These are phyloP conservation scores for Eragrostis nindensis DNA, from an alignment of 176 grass and related monocot genomes.

Conservation along the genomic window DNA sequence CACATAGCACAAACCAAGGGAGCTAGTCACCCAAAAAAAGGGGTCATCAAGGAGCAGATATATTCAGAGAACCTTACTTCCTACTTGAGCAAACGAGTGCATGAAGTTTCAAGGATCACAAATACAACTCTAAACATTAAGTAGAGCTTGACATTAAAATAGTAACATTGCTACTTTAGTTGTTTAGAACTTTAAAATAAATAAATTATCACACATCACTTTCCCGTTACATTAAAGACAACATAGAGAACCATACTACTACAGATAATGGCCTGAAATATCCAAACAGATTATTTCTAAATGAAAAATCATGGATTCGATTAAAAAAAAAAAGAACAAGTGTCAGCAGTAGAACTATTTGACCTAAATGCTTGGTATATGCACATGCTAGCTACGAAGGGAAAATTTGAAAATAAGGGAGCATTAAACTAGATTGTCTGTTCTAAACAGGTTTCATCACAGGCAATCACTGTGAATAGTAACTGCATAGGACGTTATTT, in stretches of 20 bases:
- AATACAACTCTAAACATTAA: constrained; percentile 5
- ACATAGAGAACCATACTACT: constrained; percentile 3
- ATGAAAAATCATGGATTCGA: too few species aligned
- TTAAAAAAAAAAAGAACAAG: too few species aligned
- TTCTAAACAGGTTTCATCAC: background rate
- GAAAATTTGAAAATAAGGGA: background rate
- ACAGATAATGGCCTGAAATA: background rate
- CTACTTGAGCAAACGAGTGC: background rate
- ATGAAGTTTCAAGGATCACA: constrained; percentile 17
- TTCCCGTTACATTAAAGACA: background rate
- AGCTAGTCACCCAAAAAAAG: constrained; percentile 14
- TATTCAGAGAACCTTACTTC: background rate
- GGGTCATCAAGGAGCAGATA: background rate
- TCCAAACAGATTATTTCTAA: too few species aligned
- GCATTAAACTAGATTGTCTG: constrained; percentile 11
- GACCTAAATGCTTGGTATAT: constrained; percentile 1
- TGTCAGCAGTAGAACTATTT: constrained; percentile 5
- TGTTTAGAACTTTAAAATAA: background rate
- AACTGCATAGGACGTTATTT: constrained; percentile 7
- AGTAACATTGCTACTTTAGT: background rate
- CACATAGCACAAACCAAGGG: background rate
- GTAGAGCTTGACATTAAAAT: constrained; percentile 22
- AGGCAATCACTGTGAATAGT: background rate
- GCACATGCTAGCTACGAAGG: background rate
- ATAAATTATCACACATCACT: background rate